Evolutionary conservation across 176 grass and related monocot species (phyloP).

Genomic region (Avena atlantica): DNA sequence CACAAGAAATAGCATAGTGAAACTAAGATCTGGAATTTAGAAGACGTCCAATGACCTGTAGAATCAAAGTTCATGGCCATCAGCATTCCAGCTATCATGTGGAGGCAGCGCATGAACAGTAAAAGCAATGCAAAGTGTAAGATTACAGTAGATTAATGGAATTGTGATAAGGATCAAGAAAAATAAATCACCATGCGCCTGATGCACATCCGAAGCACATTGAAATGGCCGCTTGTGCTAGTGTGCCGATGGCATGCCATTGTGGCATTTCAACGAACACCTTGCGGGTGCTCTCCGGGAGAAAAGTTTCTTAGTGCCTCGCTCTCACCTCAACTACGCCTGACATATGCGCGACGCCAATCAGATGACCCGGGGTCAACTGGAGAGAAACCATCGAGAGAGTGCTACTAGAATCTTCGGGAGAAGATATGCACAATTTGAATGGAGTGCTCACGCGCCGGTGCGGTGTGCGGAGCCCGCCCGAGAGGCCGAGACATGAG

Average conservation of each 20-base stretch:
- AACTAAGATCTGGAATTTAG: not conserved
- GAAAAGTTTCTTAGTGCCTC: not conserved
- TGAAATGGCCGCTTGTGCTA: not conserved
- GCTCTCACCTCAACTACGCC: not conserved
- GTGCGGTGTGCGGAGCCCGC: not conserved
- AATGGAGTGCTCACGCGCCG: not conserved
- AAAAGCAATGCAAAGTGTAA: not conserved
- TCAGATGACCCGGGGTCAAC: not conserved
- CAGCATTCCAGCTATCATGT: not conserved
- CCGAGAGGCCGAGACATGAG: too few species aligned
- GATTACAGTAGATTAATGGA: not conserved
- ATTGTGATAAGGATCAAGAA: not conserved
- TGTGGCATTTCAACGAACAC: conserved; percentile 22
- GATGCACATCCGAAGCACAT: not conserved
- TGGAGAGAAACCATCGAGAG: not conserved
- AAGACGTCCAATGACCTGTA: not conserved
- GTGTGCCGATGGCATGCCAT: not conserved
- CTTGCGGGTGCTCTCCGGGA: not conserved
- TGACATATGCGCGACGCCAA: not conserved
- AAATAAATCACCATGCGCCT: not conserved
- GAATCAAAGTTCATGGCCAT: not conserved
- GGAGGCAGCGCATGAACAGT: not conserved
- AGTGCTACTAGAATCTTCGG: not conserved
- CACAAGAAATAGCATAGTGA: not conserved
- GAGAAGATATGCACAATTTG: not conserved